Evolutionary conservation across 495 filamentous ascomycete genomes (phyloP).

Genomic region (Cercophora scortea): DNA sequence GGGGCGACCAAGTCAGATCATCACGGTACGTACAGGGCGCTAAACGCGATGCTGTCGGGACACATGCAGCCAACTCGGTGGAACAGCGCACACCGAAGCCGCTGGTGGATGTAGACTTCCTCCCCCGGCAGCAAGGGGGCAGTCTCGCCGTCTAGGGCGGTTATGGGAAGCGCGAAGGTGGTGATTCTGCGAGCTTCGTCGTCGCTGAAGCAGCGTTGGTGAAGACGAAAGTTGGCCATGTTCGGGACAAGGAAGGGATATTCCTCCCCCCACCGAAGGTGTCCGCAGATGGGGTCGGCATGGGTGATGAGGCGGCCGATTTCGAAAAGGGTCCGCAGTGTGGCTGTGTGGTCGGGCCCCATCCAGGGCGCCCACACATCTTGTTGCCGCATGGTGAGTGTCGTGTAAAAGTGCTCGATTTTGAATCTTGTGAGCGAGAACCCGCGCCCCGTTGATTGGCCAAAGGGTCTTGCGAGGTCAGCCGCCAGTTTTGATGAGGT

Average conservation of each 20-base stretch:
- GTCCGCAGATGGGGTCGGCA: constrained; percentile 3
- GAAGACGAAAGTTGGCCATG: constrained; percentile 1
- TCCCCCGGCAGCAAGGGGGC: background rate
- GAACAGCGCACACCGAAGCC: constrained; percentile 8
- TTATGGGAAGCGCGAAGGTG: constrained; percentile 2
- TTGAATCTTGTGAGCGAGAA: constrained; percentile 5
- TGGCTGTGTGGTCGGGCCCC: background rate
- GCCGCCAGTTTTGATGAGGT: background rate
- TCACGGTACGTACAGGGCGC: background rate
- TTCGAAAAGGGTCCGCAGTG: background rate
- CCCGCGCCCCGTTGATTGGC: constrained; percentile 4
- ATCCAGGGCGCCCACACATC: background rate
- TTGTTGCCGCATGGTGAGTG: constrained; percentile 3
- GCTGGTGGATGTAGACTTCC: background rate
- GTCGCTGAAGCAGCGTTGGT: background rate
- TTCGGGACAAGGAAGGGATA: constrained; percentile 4
- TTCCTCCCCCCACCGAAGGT: constrained; percentile 2
- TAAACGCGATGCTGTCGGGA: constrained; percentile 3
- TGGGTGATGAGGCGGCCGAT: background rate
- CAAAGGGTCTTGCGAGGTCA: constrained; percentile 1
- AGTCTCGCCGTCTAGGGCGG: background rate
- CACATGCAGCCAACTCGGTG: background rate
- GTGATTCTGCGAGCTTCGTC: constrained; percentile 1
- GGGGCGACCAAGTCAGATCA: background rate
- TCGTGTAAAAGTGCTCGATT: background rate